A percentile compares a stretch with the other conserved stretches of the same genome.
Evolutionary conservation across 768 basidiomycete genomes (phyloP).

Genomic region (Inosperma sp.): DNA sequence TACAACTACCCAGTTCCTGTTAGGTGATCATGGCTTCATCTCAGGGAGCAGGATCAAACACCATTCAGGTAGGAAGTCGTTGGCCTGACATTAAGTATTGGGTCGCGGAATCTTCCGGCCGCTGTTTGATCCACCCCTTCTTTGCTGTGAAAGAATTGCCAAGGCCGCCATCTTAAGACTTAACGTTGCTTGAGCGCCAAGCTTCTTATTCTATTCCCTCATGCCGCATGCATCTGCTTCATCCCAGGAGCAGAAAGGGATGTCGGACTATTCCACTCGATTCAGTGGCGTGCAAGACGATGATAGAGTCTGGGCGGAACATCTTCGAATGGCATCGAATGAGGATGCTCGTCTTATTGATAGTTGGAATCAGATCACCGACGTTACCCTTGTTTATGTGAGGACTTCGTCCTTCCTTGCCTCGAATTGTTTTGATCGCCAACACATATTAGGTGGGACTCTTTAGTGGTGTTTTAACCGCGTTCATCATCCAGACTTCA

Average conservation of each 20-base stretch:
- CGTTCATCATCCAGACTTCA: conserved; percentile 12
- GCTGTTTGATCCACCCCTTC: no score
- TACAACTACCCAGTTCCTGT: no score
- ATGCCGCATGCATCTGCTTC: not conserved
- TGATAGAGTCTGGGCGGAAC: conserved; percentile 11
- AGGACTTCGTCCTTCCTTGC: not conserved
- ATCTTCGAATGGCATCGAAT: conserved; percentile 2
- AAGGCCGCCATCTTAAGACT: no score
- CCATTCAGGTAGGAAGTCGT: no score
- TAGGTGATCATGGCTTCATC: no score
- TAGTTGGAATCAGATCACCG: conserved; percentile 12
- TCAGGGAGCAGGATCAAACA: no score
- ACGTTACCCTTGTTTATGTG: conserved; percentile 14
- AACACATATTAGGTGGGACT: conserved; percentile 9
- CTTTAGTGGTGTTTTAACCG: conserved; percentile 13
- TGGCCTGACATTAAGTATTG: no score
- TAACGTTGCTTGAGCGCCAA: no score
- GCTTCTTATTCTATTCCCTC: not conserved
- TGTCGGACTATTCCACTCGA: not conserved
- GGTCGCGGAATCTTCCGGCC: no score
- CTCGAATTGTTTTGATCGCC: not conserved
- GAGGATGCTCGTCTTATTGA: conserved; percentile 12
- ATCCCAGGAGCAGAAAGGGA: not conserved
- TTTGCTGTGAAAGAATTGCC: no score
- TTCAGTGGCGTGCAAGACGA: not conserved